Evolutionary conservation across 345 rosid genomes (phyloP), one percentile per base, ranked within the genome.

Genomic region (Lepidium sativum): DNA sequence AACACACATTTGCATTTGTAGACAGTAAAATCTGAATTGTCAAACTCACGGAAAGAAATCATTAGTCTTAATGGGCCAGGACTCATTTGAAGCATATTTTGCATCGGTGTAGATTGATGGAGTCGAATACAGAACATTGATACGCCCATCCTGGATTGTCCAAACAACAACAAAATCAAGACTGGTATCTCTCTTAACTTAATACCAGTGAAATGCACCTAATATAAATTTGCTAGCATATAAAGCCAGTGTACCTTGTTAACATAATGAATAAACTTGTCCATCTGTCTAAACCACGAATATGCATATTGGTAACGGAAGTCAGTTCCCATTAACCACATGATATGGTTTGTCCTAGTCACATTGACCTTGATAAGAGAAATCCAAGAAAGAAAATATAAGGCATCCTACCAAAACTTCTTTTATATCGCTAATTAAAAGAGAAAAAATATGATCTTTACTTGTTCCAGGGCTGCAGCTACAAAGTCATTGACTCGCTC

Each of bases 281-380:
- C 98, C 80, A 89, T 92, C 78, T 92, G 97, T 80, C 92, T 80
- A 74, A 84, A 92, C 97, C 98, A 92, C 49, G 98, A 86, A 72
- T 80, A 71, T 54, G 98, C 98, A 71, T 89, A 92, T 65, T 89
- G 98, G 76, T 92, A 92, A 44, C 95, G 88, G 65, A 92, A 92
- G 77, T 92, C 98, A 29, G 97, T 87, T 70, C 97, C 98, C 97
- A 89, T 92, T 51, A 74, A 21, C 96, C 96, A 92, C 96, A 92
- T 92, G 60, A 87, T 77, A 78, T 92, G 97, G 77, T 85, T 89
- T 77, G 92, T 84, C 76, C 89, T 79, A 52, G 98, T 92, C 47
- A 92, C 96, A 34, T 87, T 92, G 62, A 86, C 92, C 98, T 92
- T 70, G 53, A 75, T 5, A 54, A 67, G 49, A 63, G 17, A 63